Percentiles rank a stretch among this genome's conserved stretches.
Evolutionary conservation across 176 grass and related monocot genomes (phyloP).

Genomic region (Hsuehochloa calcarea): DNA sequence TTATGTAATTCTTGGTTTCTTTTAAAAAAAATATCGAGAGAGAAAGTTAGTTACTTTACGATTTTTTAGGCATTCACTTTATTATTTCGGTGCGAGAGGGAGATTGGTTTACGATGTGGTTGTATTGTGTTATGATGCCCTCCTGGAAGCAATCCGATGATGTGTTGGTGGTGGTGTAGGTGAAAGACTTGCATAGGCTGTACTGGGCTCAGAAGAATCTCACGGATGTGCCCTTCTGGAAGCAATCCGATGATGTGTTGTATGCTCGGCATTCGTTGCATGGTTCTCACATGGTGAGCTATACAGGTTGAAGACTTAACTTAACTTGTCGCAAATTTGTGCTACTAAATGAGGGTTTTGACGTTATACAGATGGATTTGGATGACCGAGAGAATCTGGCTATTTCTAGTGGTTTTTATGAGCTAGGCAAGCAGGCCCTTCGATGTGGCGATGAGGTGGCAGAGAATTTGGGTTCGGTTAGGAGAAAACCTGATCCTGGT

Average conservation of each 20-base stretch:
- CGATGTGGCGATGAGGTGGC: not conserved
- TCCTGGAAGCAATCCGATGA: no score
- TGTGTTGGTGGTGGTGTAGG: constrained; percentile 28
- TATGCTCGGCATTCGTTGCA: constrained; percentile 8
- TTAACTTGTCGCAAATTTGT: not conserved
- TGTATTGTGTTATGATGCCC: not conserved
- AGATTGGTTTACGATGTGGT: not conserved
- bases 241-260: constrained; percentile 5
- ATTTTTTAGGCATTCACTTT: not conserved
- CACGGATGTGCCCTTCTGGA: constrained; percentile 33
- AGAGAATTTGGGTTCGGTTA: not conserved
- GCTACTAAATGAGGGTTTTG: not conserved
- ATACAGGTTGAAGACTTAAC: not conserved
- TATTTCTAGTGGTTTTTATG: not conserved
- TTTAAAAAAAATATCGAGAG: not conserved
- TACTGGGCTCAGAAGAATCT: constrained; percentile 47
- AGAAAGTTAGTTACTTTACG: not conserved
- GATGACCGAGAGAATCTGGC: not conserved
- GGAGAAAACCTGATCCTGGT: not conserved
- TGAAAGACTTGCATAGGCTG: constrained; percentile 44
- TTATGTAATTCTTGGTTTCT: not conserved
- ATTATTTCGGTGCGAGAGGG: not conserved
- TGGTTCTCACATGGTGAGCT: constrained; percentile 33
- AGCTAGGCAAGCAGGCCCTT: not conserved
- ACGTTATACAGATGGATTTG: constrained; percentile 23